Base-by-base conservation (phyloP, 225 moss, liverwort and hornwort species). In the Lunularia cruciata region DNA sequence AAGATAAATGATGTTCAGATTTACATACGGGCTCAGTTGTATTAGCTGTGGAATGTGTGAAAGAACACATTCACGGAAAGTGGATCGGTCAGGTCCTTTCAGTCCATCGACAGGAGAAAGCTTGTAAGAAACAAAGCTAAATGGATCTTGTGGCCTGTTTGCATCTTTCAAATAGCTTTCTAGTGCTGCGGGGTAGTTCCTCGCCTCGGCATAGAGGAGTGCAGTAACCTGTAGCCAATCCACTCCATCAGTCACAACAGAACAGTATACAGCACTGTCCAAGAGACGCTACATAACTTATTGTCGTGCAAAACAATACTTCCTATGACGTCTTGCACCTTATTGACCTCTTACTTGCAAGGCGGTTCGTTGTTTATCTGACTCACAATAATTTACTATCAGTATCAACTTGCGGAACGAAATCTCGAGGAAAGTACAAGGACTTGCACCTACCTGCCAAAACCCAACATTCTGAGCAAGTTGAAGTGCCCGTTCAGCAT, bases 91-190 rank as follows among this genome's bases (percentile, higher is more conserved):
- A 32, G 67, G 55, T 20, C 63, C 86, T 62, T 84, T 60, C 63
- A 88, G 74, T 31, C 84, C 84, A 65, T 82, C 72, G 30, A 77
- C 82, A 25, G 81, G 72, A 75, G 92, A 86, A 64, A 98, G 84
- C 86, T 88, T 93, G 52, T 78, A 40, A 57, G 81, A 89, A 57
- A 89, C 83, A 75, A 87, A 98, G 28, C 76, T 71, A 83, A 98
- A 98, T 12, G 93, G 86, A 60, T 91, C 83, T 39, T 84, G 83
- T 52, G 79, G 81, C 47, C 85, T 82, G 32, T 57, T 74, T 55
- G 42, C 76, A 78, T 89, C 98, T 40, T 78, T 83, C 52, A 98
- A 77, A 68, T 91, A 98, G 67, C 86, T 91, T 76, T 91, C 81
- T 51, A 98, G 65, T 43, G 98, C 92, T 70, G 90, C 85, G 70